Evolutionary conservation across 2,329 filamentous ascomycete species (phyloP).

Genomic region (Xylariales sp.): DNA sequence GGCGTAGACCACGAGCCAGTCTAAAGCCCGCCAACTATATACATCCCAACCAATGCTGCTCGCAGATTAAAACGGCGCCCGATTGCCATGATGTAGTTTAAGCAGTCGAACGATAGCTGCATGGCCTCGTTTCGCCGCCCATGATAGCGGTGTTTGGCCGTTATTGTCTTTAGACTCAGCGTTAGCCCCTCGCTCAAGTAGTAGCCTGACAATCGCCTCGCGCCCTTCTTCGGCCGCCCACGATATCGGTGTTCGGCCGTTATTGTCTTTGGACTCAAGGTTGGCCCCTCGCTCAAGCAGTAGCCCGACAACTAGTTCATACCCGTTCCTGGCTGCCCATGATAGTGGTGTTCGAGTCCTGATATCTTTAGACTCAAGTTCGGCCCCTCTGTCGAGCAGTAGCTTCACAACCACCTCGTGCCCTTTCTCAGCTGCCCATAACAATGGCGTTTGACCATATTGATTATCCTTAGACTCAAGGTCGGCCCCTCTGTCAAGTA

Average conservation of each 20-base stretch:
- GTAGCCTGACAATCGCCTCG: not conserved
- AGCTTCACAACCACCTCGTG: not conserved
- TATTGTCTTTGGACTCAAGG: not conserved
- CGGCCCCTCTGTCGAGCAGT: constrained; percentile 1
- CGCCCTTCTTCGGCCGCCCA: not conserved
- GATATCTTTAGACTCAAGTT: not conserved
- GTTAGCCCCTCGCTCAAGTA: not conserved
- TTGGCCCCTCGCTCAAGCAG: not conserved
- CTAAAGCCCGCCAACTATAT: too few species aligned
- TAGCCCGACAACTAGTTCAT: not conserved
- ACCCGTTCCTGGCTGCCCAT: not conserved
- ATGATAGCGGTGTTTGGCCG: not conserved
- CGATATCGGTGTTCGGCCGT: not conserved
- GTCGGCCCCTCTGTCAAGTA: not conserved
- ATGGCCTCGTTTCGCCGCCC: not conserved
- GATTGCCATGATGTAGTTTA: too few species aligned
- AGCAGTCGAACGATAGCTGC: not conserved
- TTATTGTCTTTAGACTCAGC: not conserved
- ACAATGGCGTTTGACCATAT: not conserved
- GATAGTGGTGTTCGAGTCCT: not conserved
- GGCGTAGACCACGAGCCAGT: too few species aligned
- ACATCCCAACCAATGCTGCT: too few species aligned
- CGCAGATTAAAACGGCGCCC: too few species aligned
- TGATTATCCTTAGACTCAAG: not conserved
- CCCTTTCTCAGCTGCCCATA: not conserved